Evolutionary conservation across 306 rosid species (phyloP).

Genomic region (Lablab purpureus): DNA sequence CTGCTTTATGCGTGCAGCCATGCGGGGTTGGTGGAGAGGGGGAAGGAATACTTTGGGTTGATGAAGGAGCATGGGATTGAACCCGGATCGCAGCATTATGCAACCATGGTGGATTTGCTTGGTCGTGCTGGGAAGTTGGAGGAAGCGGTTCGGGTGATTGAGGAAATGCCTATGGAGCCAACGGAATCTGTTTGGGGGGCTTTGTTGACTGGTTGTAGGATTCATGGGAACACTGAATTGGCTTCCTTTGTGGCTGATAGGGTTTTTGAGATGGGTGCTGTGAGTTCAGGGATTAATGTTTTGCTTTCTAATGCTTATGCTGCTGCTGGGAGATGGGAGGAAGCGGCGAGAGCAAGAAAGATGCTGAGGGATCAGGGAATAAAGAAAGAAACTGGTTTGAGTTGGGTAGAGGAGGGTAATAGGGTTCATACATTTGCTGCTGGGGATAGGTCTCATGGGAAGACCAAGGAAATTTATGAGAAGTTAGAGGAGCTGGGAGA

Average conservation of each 20-base stretch:
- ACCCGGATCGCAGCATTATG: slow-evolving; percentile 77
- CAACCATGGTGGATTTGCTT: slow-evolving; percentile 85
- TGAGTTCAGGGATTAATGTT: slow-evolving; percentile 74
- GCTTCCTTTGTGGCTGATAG: slow-evolving; percentile 81
- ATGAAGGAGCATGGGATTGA: slow-evolving; percentile 81
- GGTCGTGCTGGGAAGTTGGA: slow-evolving; percentile 84
- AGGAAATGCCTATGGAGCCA: slow-evolving; percentile 76
- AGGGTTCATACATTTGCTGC: slow-evolving; percentile 80
- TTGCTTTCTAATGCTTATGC: slow-evolving; percentile 85
- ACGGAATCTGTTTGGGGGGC: slow-evolving; percentile 92
- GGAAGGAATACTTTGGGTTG: slow-evolving; percentile 58
- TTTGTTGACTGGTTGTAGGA: slow-evolving; percentile 80
- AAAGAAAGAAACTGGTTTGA: slow-evolving; percentile 88
- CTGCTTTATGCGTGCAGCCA: slow-evolving; percentile 91
- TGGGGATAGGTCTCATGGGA: slow-evolving; percentile 72
- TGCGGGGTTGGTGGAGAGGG: slow-evolving; percentile 80
- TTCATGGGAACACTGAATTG: slow-evolving; percentile 76
- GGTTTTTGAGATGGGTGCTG: slow-evolving; percentile 57
- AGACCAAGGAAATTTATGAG: slow-evolving; percentile 66
- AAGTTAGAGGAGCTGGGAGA: slow-evolving; percentile 83
- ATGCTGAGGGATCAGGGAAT: slow-evolving; percentile 70
- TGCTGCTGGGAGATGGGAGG: slow-evolving; percentile 87
- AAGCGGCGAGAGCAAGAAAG: slow-evolving; percentile 84
- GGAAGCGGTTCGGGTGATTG: slow-evolving; percentile 68
- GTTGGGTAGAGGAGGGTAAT: slow-evolving; percentile 92